These are phyloP conservation scores for Citrus unshiu DNA, from an alignment of 345 rosid genomes.

Conservation along the genomic window DNA sequence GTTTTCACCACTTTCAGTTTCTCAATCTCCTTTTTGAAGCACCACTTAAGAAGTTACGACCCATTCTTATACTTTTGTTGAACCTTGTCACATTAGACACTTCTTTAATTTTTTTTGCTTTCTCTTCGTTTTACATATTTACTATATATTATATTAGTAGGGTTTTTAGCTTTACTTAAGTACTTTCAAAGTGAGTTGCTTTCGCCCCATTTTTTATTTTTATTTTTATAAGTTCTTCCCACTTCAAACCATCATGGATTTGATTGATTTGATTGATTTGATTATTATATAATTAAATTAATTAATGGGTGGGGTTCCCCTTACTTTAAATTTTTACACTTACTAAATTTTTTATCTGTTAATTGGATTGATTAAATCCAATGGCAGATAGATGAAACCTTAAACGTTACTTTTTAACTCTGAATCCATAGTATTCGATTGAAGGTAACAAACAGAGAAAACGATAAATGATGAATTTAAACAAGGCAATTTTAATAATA, in stretches of 20 bases:
- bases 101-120: not conserved
- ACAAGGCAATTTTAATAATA: not conserved
- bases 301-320: not conserved
- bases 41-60: conserved; percentile 11
- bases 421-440: too few relatives aligned
- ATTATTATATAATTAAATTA: not conserved
- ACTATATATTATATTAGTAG: not conserved
- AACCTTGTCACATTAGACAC: conserved; percentile 5
- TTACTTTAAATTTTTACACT: too few relatives aligned
- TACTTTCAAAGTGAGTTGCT: conserved; percentile 21
- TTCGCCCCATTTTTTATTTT: not conserved
- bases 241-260: conserved; percentile 26
- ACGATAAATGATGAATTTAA: too few relatives aligned
- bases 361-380: too few relatives aligned
- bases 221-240: not conserved
- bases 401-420: too few relatives aligned
- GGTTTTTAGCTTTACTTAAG: conserved; percentile 15
- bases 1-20: not conserved
- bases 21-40: not conserved
- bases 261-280: conserved; percentile 11
- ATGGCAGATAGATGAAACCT: too few relatives aligned
- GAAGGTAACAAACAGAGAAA: too few relatives aligned
- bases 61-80: conserved; percentile 5
- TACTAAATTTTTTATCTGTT: too few relatives aligned
- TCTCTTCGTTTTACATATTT: not conserved